A percentile compares a stretch with the other conserved stretches of the same genome.
Evolutionary conservation across 306 rosid genomes (phyloP).

Genomic region (Gastrolobium bilobum): DNA sequence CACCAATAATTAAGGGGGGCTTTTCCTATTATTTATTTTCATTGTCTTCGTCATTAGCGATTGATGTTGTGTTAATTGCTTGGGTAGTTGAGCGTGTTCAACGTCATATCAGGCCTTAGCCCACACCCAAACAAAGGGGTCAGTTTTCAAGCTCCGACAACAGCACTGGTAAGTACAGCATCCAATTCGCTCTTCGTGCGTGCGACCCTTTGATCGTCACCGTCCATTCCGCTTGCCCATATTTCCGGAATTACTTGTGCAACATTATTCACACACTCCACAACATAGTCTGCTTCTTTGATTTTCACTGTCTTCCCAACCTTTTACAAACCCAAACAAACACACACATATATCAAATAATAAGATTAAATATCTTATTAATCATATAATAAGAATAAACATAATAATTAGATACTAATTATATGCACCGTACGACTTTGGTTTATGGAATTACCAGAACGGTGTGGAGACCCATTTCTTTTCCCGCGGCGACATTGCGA

Average conservation of each 20-base stretch:
- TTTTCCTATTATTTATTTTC: not conserved
- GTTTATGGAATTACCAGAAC: constrained; percentile 63
- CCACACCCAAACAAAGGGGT: not conserved
- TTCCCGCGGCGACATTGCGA: constrained; percentile 75
- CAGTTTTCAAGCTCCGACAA: constrained; percentile 69
- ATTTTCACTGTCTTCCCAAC: constrained; percentile 68
- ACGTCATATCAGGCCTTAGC: not conserved
- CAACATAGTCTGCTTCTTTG: constrained; percentile 69
- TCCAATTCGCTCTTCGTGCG: constrained; percentile 74
- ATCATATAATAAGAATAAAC: not conserved
- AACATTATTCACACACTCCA: constrained; percentile 63
- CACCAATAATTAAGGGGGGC: not conserved
- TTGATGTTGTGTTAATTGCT: not conserved
- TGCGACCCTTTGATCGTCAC: constrained; percentile 43
- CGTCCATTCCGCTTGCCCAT: constrained; percentile 59
- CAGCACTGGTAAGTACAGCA: constrained; percentile 51
- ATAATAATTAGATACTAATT: not conserved
- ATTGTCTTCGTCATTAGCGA: not conserved
- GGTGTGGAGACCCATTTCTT: constrained; percentile 76
- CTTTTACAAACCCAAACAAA: constrained; percentile 46
- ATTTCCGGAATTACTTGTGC: constrained; percentile 66
- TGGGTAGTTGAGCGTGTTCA: constrained; percentile 26
- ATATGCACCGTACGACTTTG: not conserved
- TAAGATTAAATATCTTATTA: not conserved
- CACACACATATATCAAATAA: not conserved